Percentiles rank a stretch among this genome's conserved stretches.
These are phyloP conservation scores for Dendrobium nobile DNA, from an alignment of 106 monocot genomes.

Conservation along the genomic window DNA sequence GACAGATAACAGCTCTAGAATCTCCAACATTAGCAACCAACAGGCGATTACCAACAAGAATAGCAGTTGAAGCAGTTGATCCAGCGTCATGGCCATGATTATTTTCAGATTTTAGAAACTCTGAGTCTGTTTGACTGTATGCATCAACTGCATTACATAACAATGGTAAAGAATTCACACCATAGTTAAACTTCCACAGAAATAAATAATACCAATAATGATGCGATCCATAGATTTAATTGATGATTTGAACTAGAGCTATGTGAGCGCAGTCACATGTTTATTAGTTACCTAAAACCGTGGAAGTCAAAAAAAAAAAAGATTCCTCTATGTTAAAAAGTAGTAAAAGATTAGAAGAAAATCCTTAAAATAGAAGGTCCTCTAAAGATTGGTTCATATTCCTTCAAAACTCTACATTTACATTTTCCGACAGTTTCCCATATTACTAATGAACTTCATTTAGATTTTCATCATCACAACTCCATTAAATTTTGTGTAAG, in stretches of 20 bases:
- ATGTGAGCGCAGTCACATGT: not conserved
- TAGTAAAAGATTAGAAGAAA: too few species aligned
- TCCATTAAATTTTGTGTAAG: too few species aligned
- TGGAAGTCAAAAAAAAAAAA: too few species aligned
- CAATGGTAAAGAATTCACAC: not conserved
- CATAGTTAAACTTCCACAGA: slow-evolving; percentile 2
- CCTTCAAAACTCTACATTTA: too few species aligned
- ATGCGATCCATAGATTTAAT: not conserved
- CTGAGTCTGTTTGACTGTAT: slow-evolving; percentile 23
- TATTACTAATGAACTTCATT: too few species aligned
- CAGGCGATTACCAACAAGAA: slow-evolving; percentile 27
- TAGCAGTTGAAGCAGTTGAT: slow-evolving; percentile 33
- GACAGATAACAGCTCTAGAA: slow-evolving; percentile 25
- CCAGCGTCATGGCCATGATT: slow-evolving; percentile 22
- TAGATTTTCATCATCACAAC: too few species aligned
- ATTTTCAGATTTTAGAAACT: slow-evolving; percentile 25
- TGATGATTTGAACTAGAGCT: not conserved
- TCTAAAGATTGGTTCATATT: too few species aligned
- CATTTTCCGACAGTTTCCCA: too few species aligned
- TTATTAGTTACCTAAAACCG: not conserved
- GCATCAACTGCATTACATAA: slow-evolving; percentile 22
- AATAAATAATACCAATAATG: not conserved
- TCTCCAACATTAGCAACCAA: slow-evolving; percentile 33
- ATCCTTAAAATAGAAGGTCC: too few species aligned
- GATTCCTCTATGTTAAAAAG: too few species aligned